Evolutionary conservation across 129 eudicot species (phyloP).

Genomic region (Tagetes erecta): DNA sequence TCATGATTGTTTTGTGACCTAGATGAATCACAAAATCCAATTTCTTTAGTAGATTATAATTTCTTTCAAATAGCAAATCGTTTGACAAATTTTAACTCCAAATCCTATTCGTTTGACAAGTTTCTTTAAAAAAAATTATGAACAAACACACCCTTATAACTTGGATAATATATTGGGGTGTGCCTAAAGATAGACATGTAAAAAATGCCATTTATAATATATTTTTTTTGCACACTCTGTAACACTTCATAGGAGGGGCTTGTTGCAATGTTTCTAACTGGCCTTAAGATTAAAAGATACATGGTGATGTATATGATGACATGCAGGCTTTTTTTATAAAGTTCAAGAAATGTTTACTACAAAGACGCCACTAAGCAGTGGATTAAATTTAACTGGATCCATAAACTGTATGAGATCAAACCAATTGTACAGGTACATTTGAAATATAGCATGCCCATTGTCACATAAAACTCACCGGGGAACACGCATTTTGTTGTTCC

Average conservation of each 20-base stretch:
- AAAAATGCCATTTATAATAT: background rate
- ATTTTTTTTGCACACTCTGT: background rate
- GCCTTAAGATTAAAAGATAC: background rate
- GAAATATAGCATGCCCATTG: background rate
- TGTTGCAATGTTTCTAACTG: background rate
- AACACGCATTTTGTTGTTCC: conserved; percentile 78
- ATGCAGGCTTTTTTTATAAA: background rate
- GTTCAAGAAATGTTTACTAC: conserved; percentile 6
- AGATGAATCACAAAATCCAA: too few relatives aligned
- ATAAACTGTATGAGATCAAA: background rate
- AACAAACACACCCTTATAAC: conserved; percentile 74
- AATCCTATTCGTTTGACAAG: too few relatives aligned
- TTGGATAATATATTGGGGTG: conserved; percentile 88
- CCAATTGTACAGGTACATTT: background rate
- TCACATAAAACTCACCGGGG: conserved; percentile 65
- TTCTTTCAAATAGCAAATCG: too few relatives aligned
- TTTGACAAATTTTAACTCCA: too few relatives aligned
- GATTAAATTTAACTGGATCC: background rate
- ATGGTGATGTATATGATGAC: background rate
- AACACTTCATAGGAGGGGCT: background rate
- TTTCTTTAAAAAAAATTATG: too few relatives aligned
- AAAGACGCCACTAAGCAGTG: background rate
- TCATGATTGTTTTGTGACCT: too few relatives aligned
- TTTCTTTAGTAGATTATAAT: too few relatives aligned
- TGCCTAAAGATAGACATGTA: conserved; percentile 50